Evolutionary conservation across 495 filamentous ascomycete species (phyloP), one percentile per base, ranked within the genome.

Genomic region (Trichoderma asperelloides): DNA sequence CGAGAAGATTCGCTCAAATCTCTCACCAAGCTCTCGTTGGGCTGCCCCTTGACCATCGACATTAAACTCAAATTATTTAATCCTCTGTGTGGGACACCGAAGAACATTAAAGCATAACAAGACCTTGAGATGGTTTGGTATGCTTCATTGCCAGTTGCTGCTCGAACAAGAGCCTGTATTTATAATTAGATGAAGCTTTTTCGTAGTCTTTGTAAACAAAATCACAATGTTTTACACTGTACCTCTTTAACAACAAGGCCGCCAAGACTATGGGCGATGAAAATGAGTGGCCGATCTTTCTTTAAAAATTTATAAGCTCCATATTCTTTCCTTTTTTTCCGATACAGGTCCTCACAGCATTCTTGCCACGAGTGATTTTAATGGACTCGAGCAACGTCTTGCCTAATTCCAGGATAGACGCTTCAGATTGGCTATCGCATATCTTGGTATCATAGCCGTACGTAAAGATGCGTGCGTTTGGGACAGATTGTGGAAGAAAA

Each of bases 61-160:
- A 64, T 47, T 28, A 74, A 39, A 4, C 60, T 69, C 49, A 21
- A 39, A 8, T 69, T 73, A 39, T 74, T 55, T 69, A 74, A 69
- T 1, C 71, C 72, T 33, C 66, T 67, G 66, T 69, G 69, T 9
- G 72, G 72, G 25, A 72, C 71, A 41, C 71, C 72, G 33, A 74
- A 73, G 30, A 74, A 71, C 15, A 74, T 40, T 12, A 67, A 43
- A 4, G 66, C 71, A 62, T 69, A 71, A 8, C 51, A 69, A 1
- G 67, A 68, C 60, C 66, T 60, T 9, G 68, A 30, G 49, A 57
- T 69, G 16, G 27, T 11, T 66, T 51, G 28, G 67, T 25, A 16
- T 1, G 18, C 60, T 66, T 68, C 16, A 43, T 23, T 30, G 33
- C 63, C 72, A 69, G 68, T 16, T 39, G 39, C 55, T 49, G 65